These are phyloP conservation scores for Pythium aquatile DNA, from an alignment of 352 stramenopile species.

Conservation along the genomic window DNA sequence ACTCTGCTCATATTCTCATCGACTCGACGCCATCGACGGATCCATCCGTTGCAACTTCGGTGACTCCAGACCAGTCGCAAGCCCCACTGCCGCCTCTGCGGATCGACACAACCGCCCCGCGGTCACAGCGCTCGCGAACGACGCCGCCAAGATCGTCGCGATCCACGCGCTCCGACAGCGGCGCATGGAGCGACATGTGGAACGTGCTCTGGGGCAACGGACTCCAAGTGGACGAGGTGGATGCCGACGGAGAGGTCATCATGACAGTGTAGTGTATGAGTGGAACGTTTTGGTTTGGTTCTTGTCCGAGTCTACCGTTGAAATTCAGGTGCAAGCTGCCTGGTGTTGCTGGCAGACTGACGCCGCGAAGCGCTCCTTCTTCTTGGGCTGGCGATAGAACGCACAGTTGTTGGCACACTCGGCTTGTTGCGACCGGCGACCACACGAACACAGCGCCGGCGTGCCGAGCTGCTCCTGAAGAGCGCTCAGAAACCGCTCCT, in stretches of 20 bases:
- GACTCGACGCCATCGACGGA: neutral
- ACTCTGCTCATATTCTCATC: neutral
- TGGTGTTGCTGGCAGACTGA: conserved; percentile 71
- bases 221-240: conserved; percentile 35
- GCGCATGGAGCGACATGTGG: conserved; percentile 40
- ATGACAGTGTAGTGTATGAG: conserved; percentile 67
- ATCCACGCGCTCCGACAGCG: conserved; percentile 11
- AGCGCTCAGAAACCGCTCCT: conserved; percentile 49
- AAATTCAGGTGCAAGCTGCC: neutral
- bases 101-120: conserved; percentile 24
- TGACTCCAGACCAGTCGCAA: neutral
- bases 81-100: neutral
- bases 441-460: conserved; percentile 57
- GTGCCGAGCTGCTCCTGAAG: conserved; percentile 48
- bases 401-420: conserved; percentile 70
- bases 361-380: conserved; percentile 50
- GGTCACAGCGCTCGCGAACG: conserved; percentile 32
- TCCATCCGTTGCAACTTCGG: neutral
- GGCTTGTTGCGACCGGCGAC: conserved; percentile 15
- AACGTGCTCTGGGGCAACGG: conserved; percentile 55
- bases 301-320: neutral
- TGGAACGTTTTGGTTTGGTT: neutral
- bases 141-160: conserved; percentile 20
- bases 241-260: conserved; percentile 66
- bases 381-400: conserved; percentile 62